A percentile compares a stretch with the other conserved stretches of the same genome.
Evolutionary conservation across 1,284 basidiomycete species (phyloP).

Genomic region (Cystobasidium sp.): DNA sequence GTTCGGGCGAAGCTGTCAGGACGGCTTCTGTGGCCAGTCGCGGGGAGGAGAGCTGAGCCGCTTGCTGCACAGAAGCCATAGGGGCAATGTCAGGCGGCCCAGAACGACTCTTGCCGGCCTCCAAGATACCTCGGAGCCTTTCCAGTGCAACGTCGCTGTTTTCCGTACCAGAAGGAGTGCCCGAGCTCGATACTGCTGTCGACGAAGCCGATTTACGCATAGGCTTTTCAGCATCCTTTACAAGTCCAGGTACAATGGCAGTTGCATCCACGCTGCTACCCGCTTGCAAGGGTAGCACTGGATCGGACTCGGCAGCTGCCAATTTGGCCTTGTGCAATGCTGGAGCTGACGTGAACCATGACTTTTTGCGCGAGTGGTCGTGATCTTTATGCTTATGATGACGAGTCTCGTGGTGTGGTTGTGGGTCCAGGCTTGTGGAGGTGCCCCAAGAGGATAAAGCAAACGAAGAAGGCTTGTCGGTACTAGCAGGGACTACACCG

Average conservation of each 20-base stretch:
- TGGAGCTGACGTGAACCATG: conserved; percentile 41
- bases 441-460: background rate
- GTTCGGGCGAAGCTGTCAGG: conserved; percentile 6
- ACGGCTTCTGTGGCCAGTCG: background rate
- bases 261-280: too few species aligned
- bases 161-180: too few species aligned
- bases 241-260: too few species aligned
- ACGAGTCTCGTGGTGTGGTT: background rate
- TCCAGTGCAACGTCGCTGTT: too few species aligned
- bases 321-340: background rate
- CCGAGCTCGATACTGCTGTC: too few species aligned
- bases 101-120: too few species aligned
- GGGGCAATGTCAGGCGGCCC: background rate
- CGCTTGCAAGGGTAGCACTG: background rate
- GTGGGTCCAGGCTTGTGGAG: conserved; percentile 1
- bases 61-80: too few species aligned
- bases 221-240: too few species aligned
- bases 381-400: conserved; percentile 13
- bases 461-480: background rate
- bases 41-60: background rate
- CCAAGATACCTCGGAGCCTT: too few species aligned
- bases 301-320: conserved; percentile 3
- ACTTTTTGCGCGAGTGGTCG: conserved; percentile 36
- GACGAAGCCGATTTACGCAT: too few species aligned
- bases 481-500: background rate